Conservation (phyloP, 2,329 filamentous ascomycete species). For the Claviceps maximensis region DNA sequence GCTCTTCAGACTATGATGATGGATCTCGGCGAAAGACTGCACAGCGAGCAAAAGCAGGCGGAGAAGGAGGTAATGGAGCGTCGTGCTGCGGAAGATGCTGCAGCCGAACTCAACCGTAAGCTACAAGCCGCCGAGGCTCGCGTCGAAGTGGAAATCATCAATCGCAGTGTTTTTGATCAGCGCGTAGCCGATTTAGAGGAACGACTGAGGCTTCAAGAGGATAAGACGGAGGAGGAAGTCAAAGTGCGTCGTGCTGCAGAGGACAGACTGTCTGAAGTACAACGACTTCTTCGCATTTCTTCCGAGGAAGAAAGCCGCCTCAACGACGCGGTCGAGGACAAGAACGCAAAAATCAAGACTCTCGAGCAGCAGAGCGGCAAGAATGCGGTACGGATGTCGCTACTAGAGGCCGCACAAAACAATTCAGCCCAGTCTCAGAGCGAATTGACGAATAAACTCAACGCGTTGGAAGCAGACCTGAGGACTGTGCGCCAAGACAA, state of each 20-base stretch:
- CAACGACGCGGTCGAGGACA: constrained; percentile 53
- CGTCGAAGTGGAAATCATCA: constrained; percentile 48
- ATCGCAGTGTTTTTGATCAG: constrained; percentile 43
- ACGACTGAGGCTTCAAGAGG: constrained; percentile 50
- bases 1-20: constrained; percentile 47
- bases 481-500: constrained; percentile 42
- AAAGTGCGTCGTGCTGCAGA: constrained; percentile 52
- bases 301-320: constrained; percentile 62
- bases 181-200: constrained; percentile 58
- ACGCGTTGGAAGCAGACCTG: constrained; percentile 39
- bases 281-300: constrained; percentile 53
- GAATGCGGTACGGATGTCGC: constrained; percentile 46
- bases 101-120: constrained; percentile 39
- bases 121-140: constrained; percentile 44
- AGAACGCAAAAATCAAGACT: constrained; percentile 50
- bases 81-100: constrained; percentile 38
- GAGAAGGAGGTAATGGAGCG: constrained; percentile 36
- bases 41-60: constrained; percentile 31
- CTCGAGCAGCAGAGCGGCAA: constrained; percentile 44
- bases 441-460: constrained; percentile 43
- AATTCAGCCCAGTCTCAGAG: constrained; percentile 39
- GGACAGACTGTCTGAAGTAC: constrained; percentile 59
- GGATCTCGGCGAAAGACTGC: constrained; percentile 45
- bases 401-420: constrained; percentile 54
- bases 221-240: constrained; percentile 50